These are phyloP conservation scores for Candida sp. DNA, from an alignment of 1,139 yeast genomes.

Conservation along the genomic window DNA sequence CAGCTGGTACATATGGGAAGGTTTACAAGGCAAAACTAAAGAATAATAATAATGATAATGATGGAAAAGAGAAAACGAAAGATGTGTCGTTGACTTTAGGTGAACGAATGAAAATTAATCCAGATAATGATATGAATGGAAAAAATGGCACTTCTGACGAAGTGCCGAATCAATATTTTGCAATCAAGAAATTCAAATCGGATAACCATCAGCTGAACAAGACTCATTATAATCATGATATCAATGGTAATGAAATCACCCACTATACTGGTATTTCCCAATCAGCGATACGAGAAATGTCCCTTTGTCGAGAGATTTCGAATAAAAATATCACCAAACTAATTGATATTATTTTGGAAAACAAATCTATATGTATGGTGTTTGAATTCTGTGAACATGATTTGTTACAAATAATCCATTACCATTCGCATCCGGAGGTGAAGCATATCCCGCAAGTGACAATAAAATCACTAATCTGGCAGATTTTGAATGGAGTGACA, in stretches of 20 bases:
- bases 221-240: slow-evolving; percentile 34
- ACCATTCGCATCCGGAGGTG: slow-evolving; percentile 86
- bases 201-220: slow-evolving; percentile 63
- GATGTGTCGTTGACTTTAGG: slow-evolving; percentile 6
- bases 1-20: slow-evolving; percentile 98
- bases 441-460: slow-evolving; percentile 75
- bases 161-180: slow-evolving; percentile 40
- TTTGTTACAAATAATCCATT: slow-evolving; percentile 86
- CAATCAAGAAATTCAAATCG: slow-evolving; percentile 94
- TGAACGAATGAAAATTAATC: slow-evolving; percentile 1
- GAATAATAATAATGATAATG: slow-evolving; percentile 10
- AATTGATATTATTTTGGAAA: slow-evolving; percentile 84
- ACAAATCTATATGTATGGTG: slow-evolving; percentile 89
- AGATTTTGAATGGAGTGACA: slow-evolving; percentile 85
- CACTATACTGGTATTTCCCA: slow-evolving; percentile 96
- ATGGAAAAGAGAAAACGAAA: slow-evolving; percentile 9
- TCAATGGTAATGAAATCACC: slow-evolving; percentile 68
- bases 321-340: slow-evolving; percentile 79
- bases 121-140: not conserved
- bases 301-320: slow-evolving; percentile 82
- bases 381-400: slow-evolving; percentile 97
- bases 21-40: slow-evolving; percentile 83
- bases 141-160: slow-evolving; percentile 2
- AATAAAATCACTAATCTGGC: slow-evolving; percentile 85
- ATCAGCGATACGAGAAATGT: slow-evolving; percentile 95